A percentile compares a stretch with the other conserved stretches of the same genome.
Evolutionary conservation across 805 yeast species (phyloP).

Genomic region (Yamadazyma kitorensis): DNA sequence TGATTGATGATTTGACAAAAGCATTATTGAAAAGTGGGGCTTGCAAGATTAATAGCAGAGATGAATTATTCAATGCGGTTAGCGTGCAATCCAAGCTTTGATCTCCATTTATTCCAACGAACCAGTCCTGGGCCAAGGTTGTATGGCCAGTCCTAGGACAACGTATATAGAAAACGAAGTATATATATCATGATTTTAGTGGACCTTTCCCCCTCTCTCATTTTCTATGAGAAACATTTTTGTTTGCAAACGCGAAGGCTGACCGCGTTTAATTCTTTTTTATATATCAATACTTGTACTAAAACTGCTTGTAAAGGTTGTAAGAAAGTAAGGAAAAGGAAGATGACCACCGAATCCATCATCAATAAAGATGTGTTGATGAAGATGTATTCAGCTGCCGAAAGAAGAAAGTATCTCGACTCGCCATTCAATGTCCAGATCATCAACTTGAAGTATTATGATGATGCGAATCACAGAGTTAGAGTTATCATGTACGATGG

Average conservation of each 20-base stretch:
- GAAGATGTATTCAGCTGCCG: slow-evolving; percentile 11
- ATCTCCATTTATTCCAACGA: not conserved
- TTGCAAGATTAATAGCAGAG: slow-evolving; percentile 37
- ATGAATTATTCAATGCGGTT: slow-evolving; percentile 40
- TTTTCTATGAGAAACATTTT: too few species aligned
- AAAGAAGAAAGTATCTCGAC: slow-evolving; percentile 13
- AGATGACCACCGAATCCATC: slow-evolving; percentile 10
- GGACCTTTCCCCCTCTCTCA: too few species aligned
- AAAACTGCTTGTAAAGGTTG: too few species aligned
- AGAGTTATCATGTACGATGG: slow-evolving; percentile 41
- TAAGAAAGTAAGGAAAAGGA: too few species aligned
- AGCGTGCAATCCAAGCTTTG: slow-evolving; percentile 25
- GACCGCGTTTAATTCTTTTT: too few species aligned
- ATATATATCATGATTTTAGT: too few species aligned
- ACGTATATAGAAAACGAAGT: too few species aligned
- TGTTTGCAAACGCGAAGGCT: too few species aligned
- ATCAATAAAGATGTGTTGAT: slow-evolving; percentile 10
- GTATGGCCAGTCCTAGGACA: too few species aligned
- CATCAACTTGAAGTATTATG: slow-evolving; percentile 29
- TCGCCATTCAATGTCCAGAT: slow-evolving; percentile 32
- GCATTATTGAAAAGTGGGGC: slow-evolving; percentile 71
- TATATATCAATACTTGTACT: too few species aligned
- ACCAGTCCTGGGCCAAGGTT: too few species aligned
- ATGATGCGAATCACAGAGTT: slow-evolving; percentile 21
- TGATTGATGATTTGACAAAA: slow-evolving; percentile 72